phyloP scores from a whole-genome alignment of 2,329 filamentous ascomycete species.

The Acrodontium crateriforme region DNA sequence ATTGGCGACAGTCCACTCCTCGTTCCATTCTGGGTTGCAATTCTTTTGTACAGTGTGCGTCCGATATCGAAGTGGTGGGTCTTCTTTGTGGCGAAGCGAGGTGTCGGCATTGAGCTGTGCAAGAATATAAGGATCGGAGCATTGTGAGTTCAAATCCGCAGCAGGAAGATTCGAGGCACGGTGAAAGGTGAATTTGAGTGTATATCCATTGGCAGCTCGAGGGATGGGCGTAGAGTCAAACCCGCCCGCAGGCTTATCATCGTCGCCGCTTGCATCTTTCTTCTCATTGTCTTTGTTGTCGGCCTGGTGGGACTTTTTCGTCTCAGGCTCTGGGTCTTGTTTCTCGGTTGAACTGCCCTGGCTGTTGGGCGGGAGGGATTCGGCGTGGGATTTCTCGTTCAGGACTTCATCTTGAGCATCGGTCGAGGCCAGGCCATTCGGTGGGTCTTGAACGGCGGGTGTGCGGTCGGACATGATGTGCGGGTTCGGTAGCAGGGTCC shows the following conservation, averaged over 20 bases:
- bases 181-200: constrained; percentile 72
- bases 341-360: too few species aligned
- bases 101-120: constrained; percentile 60
- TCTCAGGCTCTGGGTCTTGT: too few species aligned
- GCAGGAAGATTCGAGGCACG: constrained; percentile 67
- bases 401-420: too few species aligned
- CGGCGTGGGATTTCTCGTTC: too few species aligned
- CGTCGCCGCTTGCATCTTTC: constrained; percentile 12
- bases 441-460: too few species aligned
- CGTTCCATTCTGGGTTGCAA: constrained; percentile 67
- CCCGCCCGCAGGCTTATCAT: constrained; percentile 51
- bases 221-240: constrained; percentile 70
- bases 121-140: constrained; percentile 70
- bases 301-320: too few species aligned
- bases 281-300: constrained; percentile 4
- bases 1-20: constrained; percentile 78
- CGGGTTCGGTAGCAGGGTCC: too few species aligned
- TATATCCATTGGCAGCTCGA: constrained; percentile 48
- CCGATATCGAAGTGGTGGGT: constrained; percentile 59
- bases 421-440: too few species aligned
- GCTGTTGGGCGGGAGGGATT: too few species aligned
- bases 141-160: constrained; percentile 61
- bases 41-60: constrained; percentile 62
- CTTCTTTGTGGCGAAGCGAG: constrained; percentile 71
- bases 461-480: too few species aligned